phyloP scores from a whole-genome alignment of 768 basidiomycete genomes.

The Basidioascus undulatus region DNA sequence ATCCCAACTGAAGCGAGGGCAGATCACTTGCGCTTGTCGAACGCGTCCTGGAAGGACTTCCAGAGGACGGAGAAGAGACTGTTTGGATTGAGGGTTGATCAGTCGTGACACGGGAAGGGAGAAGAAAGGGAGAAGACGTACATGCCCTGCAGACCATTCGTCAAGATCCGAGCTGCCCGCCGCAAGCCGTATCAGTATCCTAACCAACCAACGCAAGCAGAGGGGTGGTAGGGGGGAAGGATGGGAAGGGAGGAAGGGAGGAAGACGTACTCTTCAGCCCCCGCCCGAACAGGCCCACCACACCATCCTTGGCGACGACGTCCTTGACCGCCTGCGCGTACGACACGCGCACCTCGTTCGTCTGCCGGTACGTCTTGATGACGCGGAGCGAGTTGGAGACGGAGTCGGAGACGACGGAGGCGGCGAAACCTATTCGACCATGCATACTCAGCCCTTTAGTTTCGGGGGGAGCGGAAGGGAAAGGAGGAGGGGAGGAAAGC shows the following conservation, averaged over 20 bases:
- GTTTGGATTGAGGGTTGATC: no score
- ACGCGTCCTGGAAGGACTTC: conserved; percentile 77
- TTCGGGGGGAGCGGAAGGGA: no score
- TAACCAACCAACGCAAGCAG: no score
- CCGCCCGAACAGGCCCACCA: conserved; percentile 59
- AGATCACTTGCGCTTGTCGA: not conserved
- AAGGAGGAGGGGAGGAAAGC: no score
- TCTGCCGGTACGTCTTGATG: conserved; percentile 86
- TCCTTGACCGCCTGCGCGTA: conserved; percentile 54
- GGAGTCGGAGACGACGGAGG: conserved; percentile 64
- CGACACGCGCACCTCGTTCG: conserved; percentile 52
- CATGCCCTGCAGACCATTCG: conserved; percentile 76
- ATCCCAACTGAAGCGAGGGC: no score
- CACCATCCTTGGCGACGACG: conserved; percentile 50
- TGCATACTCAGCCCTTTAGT: no score
- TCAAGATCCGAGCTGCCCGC: conserved; percentile 57
- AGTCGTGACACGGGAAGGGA: no score
- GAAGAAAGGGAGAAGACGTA: no score
- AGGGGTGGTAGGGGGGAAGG: no score
- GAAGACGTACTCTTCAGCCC: conserved; percentile 83
- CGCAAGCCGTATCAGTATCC: no score
- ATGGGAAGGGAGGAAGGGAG: no score
- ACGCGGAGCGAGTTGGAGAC: conserved; percentile 73
- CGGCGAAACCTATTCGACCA: no score
- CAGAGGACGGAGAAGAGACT: conserved; percentile 82